Conservation (phyloP, 306 rosid species). For the Acacia acuminata region DNA sequence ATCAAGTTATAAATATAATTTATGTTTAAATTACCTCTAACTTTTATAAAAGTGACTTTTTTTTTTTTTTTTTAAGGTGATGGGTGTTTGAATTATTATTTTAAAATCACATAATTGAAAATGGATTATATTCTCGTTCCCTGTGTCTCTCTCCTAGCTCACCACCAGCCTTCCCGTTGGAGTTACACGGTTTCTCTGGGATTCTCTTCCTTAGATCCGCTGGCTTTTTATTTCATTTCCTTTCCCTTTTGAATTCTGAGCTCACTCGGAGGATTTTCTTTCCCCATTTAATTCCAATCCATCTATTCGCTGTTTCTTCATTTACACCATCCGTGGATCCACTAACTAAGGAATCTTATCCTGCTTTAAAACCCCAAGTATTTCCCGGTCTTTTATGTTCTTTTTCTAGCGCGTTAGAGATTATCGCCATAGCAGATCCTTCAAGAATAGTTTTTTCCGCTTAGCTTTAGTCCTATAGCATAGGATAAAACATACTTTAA, state of each 20-base stretch:
- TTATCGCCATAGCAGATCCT: slow-evolving; percentile 56
- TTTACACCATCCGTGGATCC: slow-evolving; percentile 22
- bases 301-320: slow-evolving; percentile 28
- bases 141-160: slow-evolving; percentile 31
- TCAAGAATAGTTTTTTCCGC: slow-evolving; percentile 36
- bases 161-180: slow-evolving; percentile 40
- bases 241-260: neutral
- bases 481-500: slow-evolving; percentile 33
- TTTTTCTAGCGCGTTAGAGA: slow-evolving; percentile 40
- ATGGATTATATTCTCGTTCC: slow-evolving; percentile 17
- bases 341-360: slow-evolving; percentile 24
- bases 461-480: slow-evolving; percentile 11
- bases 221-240: neutral
- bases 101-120: too few relatives aligned
- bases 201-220: slow-evolving; percentile 50
- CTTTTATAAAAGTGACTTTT: too few relatives aligned
- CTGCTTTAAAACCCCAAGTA: slow-evolving; percentile 26
- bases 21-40: too few relatives aligned
- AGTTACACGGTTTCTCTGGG: slow-evolving; percentile 38
- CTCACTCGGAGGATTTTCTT: neutral
- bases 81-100: too few relatives aligned
- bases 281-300: slow-evolving; percentile 1
- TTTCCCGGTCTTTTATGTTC: neutral
- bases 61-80: too few relatives aligned
- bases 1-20: too few relatives aligned